Evolutionary conservation across 2,329 filamentous ascomycete genomes (phyloP).

Genomic region (Penicillium sp.): DNA sequence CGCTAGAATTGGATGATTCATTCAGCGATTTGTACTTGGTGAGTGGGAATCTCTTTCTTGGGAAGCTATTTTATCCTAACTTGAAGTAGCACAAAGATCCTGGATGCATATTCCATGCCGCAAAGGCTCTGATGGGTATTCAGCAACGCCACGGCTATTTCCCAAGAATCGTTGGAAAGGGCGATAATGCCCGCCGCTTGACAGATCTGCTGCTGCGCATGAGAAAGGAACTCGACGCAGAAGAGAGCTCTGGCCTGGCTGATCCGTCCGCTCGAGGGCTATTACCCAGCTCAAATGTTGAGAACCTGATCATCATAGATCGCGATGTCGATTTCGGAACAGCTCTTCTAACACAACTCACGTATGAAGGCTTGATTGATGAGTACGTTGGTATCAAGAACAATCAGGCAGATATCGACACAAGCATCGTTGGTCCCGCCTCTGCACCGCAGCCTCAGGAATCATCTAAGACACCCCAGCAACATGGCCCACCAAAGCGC

Average conservation of each 20-base stretch:
- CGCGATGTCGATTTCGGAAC: slow-evolving; percentile 94
- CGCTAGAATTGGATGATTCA: slow-evolving; percentile 82
- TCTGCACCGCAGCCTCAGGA: slow-evolving; percentile 56
- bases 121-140: slow-evolving; percentile 89
- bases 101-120: slow-evolving; percentile 83
- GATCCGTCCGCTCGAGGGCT: slow-evolving; percentile 62
- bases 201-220: slow-evolving; percentile 86
- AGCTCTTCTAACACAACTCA: slow-evolving; percentile 87
- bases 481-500: slow-evolving; percentile 68
- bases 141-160: slow-evolving; percentile 92
- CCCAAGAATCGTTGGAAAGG: slow-evolving; percentile 91
- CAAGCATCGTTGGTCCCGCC: slow-evolving; percentile 77
- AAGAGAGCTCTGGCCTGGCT: slow-evolving; percentile 64
- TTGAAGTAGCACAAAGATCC: slow-evolving; percentile 73
- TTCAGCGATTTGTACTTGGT: slow-evolving; percentile 85
- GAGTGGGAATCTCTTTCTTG: slow-evolving; percentile 23
- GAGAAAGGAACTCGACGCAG: slow-evolving; percentile 85
- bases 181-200: slow-evolving; percentile 86
- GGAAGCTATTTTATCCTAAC: background rate
- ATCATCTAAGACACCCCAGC: slow-evolving; percentile 51
- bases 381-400: slow-evolving; percentile 90
- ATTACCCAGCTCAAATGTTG: slow-evolving; percentile 81
- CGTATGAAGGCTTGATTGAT: slow-evolving; percentile 94
- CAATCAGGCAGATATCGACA: slow-evolving; percentile 90
- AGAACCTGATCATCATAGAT: slow-evolving; percentile 92